Evolutionary conservation across 169 alveolate genomes (phyloP), one percentile per base, ranked within the genome.

Genomic region (Plasmodium billcollinsi): DNA sequence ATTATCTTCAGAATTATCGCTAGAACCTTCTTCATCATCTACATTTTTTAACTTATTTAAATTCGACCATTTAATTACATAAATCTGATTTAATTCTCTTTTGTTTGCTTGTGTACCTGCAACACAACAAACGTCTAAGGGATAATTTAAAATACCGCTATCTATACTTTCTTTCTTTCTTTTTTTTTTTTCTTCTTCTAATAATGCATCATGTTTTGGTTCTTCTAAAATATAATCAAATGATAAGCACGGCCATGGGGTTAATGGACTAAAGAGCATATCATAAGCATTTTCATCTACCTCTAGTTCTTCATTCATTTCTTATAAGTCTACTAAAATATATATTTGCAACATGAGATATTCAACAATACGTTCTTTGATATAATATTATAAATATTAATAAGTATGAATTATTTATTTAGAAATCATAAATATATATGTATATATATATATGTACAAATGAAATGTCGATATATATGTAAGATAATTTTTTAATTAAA

Each of bases 221-320:
- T 76, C 92, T 26, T 76, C 91, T 7, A 52, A 63, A 21, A 92
- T 50, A 33, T 92, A 90, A 63, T 94, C 96, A 52, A 94, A 90
- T n/a, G 96, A 94, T n/a, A 94, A 89, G 67, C 96, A 94, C 0
- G 96, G 94, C 96, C 96, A 94, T 0, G 89, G 89, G 2, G 89
- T 76, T 26, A 52, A 8, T 3, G 89, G 89, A 47, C 89, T 52
- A 49, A 76, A 76, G 9, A 76, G 43, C 76, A 76, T 65, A 12
- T 76, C 89, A 18, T 76, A 76, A 18, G 89, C 75, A 43, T 29
- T 69, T 5, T 62, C 67, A 9, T 76, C 89, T 7, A 47, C 33
- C n/a, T 76, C 89, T 50, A 76, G 3, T 8, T 45, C 70, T 7
- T 15, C 76, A 39, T 61, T 21, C 89, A 76, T 76, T 70, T 33